These are phyloP conservation scores for Fraxinus dipetala DNA, from an alignment of 305 asterid genomes.

Conservation along the genomic window DNA sequence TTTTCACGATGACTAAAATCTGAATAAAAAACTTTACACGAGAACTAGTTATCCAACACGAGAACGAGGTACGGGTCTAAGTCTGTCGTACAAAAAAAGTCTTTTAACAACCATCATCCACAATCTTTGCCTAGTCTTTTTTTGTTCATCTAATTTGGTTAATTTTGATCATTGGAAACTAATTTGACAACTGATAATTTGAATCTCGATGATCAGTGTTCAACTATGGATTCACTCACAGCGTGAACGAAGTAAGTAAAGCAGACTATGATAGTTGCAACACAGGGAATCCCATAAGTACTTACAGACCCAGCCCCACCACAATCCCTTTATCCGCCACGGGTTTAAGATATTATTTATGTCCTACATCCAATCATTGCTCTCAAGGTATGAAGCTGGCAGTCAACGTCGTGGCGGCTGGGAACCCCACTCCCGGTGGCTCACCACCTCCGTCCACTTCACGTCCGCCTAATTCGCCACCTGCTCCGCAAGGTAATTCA, in stretches of 20 bases:
- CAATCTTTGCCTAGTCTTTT: background rate
- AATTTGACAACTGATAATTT: background rate
- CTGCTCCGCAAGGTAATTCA: background rate
- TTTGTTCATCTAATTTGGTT: background rate
- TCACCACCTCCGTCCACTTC: slow-evolving; percentile 20
- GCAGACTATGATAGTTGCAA: slow-evolving; percentile 32
- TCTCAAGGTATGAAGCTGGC: slow-evolving; percentile 32
- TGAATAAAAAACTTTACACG: background rate
- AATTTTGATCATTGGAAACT: background rate
- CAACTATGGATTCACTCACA: slow-evolving; percentile 26
- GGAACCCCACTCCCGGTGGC: slow-evolving; percentile 10
- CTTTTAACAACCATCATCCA: background rate
- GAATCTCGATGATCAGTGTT: slow-evolving; percentile 28
- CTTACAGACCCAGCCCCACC: slow-evolving; percentile 34
- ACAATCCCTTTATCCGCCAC: slow-evolving; percentile 16
- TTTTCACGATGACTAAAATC: background rate
- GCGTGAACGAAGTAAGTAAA: slow-evolving; percentile 34
- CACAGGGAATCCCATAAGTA: slow-evolving; percentile 19
- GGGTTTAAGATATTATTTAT: slow-evolving; percentile 37
- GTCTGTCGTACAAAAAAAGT: background rate
- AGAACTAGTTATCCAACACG: background rate
- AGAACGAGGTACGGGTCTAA: background rate
- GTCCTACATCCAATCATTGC: slow-evolving; percentile 42
- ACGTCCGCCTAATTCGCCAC: background rate
- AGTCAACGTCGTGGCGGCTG: slow-evolving; percentile 25